Evolutionary conservation across 2,329 filamentous ascomycete species (phyloP).

Genomic region (Penicillium sp.): DNA sequence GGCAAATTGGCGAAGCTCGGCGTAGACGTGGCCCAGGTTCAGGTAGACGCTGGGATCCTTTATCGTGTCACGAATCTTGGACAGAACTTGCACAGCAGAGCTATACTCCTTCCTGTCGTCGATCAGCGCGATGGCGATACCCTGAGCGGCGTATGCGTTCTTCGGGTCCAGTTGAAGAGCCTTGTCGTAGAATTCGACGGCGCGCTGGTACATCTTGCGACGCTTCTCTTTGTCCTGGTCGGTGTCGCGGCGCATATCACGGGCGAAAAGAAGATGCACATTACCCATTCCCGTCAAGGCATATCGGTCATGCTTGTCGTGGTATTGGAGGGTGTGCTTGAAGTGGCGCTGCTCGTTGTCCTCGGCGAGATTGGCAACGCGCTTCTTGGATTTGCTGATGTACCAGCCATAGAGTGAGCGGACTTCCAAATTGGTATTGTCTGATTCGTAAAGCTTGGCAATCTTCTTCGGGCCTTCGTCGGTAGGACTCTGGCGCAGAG

Average conservation of each 20-base stretch:
- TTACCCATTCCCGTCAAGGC: constrained; percentile 97
- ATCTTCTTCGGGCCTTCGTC: constrained; percentile 87
- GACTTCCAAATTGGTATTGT: constrained; percentile 84
- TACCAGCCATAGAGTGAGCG: constrained; percentile 95
- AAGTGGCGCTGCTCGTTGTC: constrained; percentile 92
- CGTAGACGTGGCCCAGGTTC: constrained; percentile 91
- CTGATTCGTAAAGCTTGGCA: constrained; percentile 79
- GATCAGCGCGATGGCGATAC: constrained; percentile 88
- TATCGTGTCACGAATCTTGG: constrained; percentile 86
- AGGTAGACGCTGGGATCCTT: constrained; percentile 86
- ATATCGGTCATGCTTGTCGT: constrained; percentile 98
- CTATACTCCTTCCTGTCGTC: constrained; percentile 92
- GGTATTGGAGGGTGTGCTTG: constrained; percentile 91
- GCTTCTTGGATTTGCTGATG: constrained; percentile 83
- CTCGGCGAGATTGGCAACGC: constrained; percentile 76
- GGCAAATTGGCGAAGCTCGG: constrained; percentile 84
- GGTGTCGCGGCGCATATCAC: constrained; percentile 90
- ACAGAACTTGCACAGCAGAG: constrained; percentile 80
- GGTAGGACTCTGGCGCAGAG: constrained; percentile 74
- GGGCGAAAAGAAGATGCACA: constrained; percentile 80
- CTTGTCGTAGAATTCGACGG: constrained; percentile 98
- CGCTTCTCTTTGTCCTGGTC: constrained; percentile 91
- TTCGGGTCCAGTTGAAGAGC: constrained; percentile 90
- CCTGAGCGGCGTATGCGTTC: constrained; percentile 95
- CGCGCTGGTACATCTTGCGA: constrained; percentile 81